Evolutionary conservation across 495 filamentous ascomycete species (phyloP).

Genomic region (Trichoderma reesei): DNA sequence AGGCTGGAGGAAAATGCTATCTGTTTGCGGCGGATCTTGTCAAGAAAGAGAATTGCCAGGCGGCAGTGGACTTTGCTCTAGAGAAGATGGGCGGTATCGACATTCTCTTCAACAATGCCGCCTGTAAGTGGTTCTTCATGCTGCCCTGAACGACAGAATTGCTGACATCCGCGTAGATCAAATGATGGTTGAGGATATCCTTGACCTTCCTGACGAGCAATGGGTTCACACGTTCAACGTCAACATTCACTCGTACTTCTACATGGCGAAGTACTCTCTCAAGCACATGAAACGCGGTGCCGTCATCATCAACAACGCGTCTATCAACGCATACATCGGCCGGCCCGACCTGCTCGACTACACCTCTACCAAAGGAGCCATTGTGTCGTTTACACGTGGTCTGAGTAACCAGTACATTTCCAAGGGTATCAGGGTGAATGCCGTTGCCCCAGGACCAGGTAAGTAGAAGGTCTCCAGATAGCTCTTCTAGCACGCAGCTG

Average conservation of each 20-base stretch:
- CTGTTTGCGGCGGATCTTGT: constrained; percentile 52
- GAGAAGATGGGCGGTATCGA: constrained; percentile 58
- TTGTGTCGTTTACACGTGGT: constrained; percentile 70
- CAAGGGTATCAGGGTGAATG: constrained; percentile 74
- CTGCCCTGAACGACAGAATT: neutral
- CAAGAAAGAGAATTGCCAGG: constrained; percentile 55
- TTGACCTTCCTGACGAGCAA: constrained; percentile 65
- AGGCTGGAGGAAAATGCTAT: constrained; percentile 52
- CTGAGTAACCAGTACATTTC: constrained; percentile 64
- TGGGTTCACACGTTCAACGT: constrained; percentile 68
- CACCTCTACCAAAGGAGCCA: constrained; percentile 74
- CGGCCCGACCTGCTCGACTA: constrained; percentile 80
- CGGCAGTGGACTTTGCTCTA: constrained; percentile 55
- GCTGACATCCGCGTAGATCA: constrained; percentile 30
- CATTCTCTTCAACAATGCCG: constrained; percentile 75
- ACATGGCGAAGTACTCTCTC: constrained; percentile 66
- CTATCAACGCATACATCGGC: constrained; percentile 75
- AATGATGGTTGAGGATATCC: constrained; percentile 63
- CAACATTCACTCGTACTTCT: constrained; percentile 68
- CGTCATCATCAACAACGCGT: constrained; percentile 76
- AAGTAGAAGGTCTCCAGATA: constrained; percentile 12
- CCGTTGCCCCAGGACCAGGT: constrained; percentile 62
- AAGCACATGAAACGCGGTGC: constrained; percentile 67
- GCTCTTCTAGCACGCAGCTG: neutral
- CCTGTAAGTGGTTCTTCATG: constrained; percentile 21